phyloP scores from a whole-genome alignment of 2,329 filamentous ascomycete species.

The Chrysoporthe austroafricana region DNA sequence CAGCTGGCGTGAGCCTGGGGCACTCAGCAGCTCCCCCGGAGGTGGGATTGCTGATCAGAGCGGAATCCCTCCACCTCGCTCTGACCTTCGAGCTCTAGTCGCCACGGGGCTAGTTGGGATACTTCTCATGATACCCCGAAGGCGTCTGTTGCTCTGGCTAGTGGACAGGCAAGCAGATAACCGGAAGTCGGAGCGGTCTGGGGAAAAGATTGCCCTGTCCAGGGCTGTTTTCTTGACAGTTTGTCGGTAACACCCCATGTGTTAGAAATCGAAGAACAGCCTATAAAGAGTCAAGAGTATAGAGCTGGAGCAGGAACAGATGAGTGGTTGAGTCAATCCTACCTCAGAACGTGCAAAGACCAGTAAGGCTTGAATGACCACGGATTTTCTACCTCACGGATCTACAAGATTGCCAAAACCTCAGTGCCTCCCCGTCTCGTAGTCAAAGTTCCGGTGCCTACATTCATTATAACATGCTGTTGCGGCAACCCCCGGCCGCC shows the following conservation, averaged over 20 bases:
- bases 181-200: neutral
- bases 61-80: neutral
- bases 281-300: neutral
- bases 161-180: neutral
- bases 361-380: too few relatives aligned
- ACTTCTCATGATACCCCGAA: neutral
- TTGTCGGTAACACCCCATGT: neutral
- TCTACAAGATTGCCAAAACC: neutral
- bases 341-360: neutral
- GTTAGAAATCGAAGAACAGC: neutral
- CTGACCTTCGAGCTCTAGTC: neutral
- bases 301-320: neutral
- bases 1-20: neutral
- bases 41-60: neutral
- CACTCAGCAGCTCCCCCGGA: neutral
- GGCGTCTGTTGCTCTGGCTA: neutral
- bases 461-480: neutral
- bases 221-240: neutral
- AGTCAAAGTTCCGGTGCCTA: neutral
- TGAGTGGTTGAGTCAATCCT: neutral
- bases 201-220: neutral
- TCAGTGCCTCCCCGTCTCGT: neutral
- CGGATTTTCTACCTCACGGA: neutral
- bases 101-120: neutral
- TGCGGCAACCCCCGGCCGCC: constrained; percentile 1